Percentiles rank a stretch among this genome's conserved stretches.
Conservation (phyloP, 2,329 filamentous ascomycete species). For the Fusarium tanahbumbuense region DNA sequence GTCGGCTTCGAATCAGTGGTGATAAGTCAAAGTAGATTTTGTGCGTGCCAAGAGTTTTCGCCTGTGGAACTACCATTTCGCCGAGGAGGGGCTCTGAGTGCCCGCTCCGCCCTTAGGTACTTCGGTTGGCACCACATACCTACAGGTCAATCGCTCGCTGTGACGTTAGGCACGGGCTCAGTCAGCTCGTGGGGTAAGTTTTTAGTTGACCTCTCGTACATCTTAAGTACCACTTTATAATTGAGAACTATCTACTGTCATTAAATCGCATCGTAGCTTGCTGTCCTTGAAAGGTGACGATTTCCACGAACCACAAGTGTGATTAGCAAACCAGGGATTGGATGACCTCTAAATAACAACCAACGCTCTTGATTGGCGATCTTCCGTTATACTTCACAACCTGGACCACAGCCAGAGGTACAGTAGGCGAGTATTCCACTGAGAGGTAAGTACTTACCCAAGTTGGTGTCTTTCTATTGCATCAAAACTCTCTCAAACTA, state of each 20-base stretch:
- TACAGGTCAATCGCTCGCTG: constrained; percentile 10
- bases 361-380: background rate
- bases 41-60: constrained; percentile 61
- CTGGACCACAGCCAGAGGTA: background rate
- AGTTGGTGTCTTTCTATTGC: background rate
- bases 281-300: background rate
- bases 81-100: constrained; percentile 45
- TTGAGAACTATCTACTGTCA: background rate
- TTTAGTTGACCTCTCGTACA: background rate
- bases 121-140: background rate
- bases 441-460: background rate
- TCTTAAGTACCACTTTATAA: background rate
- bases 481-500: background rate
- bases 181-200: constrained; percentile 38
- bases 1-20: constrained; percentile 50
- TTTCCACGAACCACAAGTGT: background rate
- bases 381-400: background rate
- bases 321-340: background rate
- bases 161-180: constrained; percentile 32
- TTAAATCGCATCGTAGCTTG: background rate
- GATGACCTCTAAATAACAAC: background rate
- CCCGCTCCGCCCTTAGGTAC: constrained; percentile 31
- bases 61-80: constrained; percentile 55
- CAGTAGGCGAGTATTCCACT: background rate
- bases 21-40: constrained; percentile 56